Conservation (phyloP, 2,329 filamentous ascomycete genomes). For the Fusarium nanum region DNA sequence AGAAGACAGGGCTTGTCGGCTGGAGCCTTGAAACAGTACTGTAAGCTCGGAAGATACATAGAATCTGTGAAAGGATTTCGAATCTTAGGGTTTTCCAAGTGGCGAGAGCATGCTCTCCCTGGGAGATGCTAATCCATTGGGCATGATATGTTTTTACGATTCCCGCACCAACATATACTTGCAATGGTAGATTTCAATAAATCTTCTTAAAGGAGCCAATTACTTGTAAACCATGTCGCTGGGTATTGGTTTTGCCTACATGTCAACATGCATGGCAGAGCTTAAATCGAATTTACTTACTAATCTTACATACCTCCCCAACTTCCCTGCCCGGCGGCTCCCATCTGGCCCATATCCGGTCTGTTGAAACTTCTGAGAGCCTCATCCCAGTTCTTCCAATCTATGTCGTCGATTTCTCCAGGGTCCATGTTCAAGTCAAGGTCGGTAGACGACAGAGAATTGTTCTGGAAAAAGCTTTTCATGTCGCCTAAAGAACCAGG, state of each 20-base stretch:
- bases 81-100: background rate
- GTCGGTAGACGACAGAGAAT: background rate
- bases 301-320: slow-evolving; percentile 34
- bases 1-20: background rate
- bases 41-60: background rate
- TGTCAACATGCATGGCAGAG: background rate
- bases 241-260: background rate
- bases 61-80: background rate
- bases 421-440: slow-evolving; percentile 33
- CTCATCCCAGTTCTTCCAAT: slow-evolving; percentile 39
- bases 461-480: slow-evolving; percentile 13
- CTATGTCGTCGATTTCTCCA: slow-evolving; percentile 36
- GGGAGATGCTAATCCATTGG: background rate
- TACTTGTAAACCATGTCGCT: background rate
- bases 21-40: background rate
- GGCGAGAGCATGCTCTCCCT: background rate
- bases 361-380: slow-evolving; percentile 16
- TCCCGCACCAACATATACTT: background rate
- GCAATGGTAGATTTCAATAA: background rate
- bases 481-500: slow-evolving; percentile 8
- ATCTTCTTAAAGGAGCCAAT: background rate
- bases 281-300: background rate
- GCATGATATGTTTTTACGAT: background rate
- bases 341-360: slow-evolving; percentile 4
- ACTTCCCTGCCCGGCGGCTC: slow-evolving; percentile 18